Conservation (phyloP, 2,329 filamentous ascomycete genomes). For the Aspergillus carbonarius region DNA sequence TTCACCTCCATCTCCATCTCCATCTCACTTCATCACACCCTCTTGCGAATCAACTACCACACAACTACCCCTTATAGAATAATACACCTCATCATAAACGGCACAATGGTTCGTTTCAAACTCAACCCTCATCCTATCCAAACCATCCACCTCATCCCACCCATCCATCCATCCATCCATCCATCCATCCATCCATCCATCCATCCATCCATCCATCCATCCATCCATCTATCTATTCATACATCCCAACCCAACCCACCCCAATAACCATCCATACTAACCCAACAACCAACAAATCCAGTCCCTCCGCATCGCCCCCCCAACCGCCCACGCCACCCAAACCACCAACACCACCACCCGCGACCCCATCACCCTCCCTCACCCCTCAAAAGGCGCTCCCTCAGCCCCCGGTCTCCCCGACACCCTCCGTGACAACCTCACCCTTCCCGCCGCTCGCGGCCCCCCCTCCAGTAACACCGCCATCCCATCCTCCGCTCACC, state of each 20-base stretch:
- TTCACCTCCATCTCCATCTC: constrained; percentile 19
- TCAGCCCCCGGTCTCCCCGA: constrained; percentile 93
- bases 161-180: neutral
- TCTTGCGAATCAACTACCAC: neutral
- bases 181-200: neutral
- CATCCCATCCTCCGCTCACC: constrained; percentile 69
- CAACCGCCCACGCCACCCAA: constrained; percentile 63
- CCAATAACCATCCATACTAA: neutral
- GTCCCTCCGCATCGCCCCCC: constrained; percentile 87
- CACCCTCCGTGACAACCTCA: constrained; percentile 81
- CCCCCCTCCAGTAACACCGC: constrained; percentile 42
- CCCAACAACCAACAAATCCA: constrained; percentile 38
- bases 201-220: neutral
- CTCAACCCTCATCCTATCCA: constrained; percentile 7
- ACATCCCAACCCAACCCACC: too few relatives aligned
- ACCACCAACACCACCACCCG: constrained; percentile 64
- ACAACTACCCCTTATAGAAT: neutral
- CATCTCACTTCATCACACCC: constrained; percentile 4
- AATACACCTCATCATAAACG: neutral
- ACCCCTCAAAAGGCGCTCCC: constrained; percentile 68
- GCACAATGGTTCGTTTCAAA: constrained; percentile 34
- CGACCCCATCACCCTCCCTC: constrained; percentile 50
- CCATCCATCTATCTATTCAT: neutral
- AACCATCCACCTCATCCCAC: neutral
- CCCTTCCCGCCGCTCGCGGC: constrained; percentile 56